Evolutionary conservation across 495 filamentous ascomycete species (phyloP).

Genomic region (Penicillium desertorum): DNA sequence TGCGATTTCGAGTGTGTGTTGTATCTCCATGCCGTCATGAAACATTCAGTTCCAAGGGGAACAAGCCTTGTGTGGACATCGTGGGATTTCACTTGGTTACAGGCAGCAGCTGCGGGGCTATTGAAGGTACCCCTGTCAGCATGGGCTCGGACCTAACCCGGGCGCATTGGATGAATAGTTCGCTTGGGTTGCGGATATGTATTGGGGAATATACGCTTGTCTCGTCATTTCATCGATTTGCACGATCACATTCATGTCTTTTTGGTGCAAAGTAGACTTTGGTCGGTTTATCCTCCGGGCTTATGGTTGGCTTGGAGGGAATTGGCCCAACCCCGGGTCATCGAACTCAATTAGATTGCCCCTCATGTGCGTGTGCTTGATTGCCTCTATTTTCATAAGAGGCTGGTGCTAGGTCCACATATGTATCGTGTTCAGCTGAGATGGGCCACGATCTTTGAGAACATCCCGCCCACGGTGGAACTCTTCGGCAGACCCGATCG

Average conservation of each 20-base stretch:
- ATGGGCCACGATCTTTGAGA: background rate
- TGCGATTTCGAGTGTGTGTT: background rate
- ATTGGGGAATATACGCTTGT: background rate
- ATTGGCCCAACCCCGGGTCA: background rate
- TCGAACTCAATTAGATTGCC: constrained; percentile 21
- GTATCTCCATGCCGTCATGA: background rate
- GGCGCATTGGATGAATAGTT: constrained; percentile 9
- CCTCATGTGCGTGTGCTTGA: constrained; percentile 4
- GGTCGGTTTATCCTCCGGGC: background rate
- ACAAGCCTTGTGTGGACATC: background rate
- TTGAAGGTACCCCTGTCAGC: constrained; percentile 9
- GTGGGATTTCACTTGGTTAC: constrained; percentile 3
- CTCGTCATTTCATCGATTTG: background rate
- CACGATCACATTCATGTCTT: background rate
- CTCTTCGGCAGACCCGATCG: constrained; percentile 5
- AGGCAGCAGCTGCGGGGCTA: constrained; percentile 10
- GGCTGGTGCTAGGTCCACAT: constrained; percentile 3
- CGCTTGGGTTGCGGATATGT: background rate
- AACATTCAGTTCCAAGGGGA: background rate
- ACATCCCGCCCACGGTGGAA: constrained; percentile 1
- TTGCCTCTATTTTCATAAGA: background rate
- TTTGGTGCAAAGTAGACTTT: background rate
- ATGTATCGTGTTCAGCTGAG: constrained; percentile 7
- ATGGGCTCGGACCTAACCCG: constrained; percentile 13
- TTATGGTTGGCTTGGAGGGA: background rate